Evolutionary conservation across 371 early-diverging fungal species (phyloP), one percentile per base, ranked within the genome.

Genomic region (Syncephalastrum contaminatum): DNA sequence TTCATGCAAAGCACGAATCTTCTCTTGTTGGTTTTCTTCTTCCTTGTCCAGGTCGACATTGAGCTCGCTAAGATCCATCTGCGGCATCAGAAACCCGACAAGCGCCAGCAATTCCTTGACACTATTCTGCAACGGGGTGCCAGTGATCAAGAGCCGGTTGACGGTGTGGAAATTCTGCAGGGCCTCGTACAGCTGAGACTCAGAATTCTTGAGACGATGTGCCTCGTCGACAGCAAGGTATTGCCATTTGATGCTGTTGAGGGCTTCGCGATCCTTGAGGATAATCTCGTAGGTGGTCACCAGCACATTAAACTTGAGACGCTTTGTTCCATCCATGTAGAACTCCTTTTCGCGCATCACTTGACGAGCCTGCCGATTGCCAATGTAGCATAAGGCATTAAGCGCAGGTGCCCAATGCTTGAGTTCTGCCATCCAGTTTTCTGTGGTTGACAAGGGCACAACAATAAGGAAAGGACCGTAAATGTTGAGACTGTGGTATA

Each of bases 401-500:
- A 97, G 82, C 27, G 91, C 88, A 0, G 97, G 97, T 12, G 96
- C 94, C 98, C 98, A 99, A 41, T 88, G 83, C 18, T 83, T 85
- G 72, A 98, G 92, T 77, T 97, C 98, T 22, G 85, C 81, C 74
- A 92, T 88, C 99, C 99, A 99, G 4, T 92, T 86, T 14, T 89
- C 90, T 30, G 96, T 89, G 0, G 96, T 96, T 20, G 97, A 96
- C 20, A 98, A 72, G 2, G 99, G 99, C 0, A 98, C 98, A 0
- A 98, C 96, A 3, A 99, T 89, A 54, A 99, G 69, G 69, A 91
- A 95, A 1, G 99, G 99, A 0, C 99, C 99, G 67, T 88, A 95
- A 2, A 96, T 70, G 19, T 90, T 61, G 59, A 85, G 81, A 6
- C 82, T 75, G 64, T 98, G 88, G 73, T 89, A 94, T n/a, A 99